Evolutionary conservation across 371 early-diverging fungal genomes (phyloP).

Genomic region (Circinella minor): DNA sequence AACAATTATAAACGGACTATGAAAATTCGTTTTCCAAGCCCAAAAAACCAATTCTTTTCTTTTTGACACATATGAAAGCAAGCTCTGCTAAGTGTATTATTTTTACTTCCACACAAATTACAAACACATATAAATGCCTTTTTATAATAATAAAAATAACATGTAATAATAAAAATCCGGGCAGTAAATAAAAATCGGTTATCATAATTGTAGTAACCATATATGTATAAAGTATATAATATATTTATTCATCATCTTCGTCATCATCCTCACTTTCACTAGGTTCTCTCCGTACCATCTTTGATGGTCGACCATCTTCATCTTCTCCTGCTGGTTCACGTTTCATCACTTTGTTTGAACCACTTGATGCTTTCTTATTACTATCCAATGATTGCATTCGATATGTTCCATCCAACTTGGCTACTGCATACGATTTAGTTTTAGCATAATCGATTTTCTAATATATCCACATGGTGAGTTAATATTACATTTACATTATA

Average conservation of each 20-base stretch:
- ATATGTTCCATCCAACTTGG: conserved; percentile 72
- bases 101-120: background rate
- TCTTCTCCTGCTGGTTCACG: conserved; percentile 25
- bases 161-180: too few species aligned
- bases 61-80: too few species aligned
- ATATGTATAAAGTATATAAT: too few species aligned
- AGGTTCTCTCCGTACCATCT: conserved; percentile 26
- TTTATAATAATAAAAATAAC: too few species aligned
- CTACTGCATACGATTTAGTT: conserved; percentile 77
- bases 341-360: conserved; percentile 21
- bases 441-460: conserved; percentile 82
- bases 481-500: too few species aligned
- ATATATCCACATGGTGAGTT: too few species aligned
- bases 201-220: too few species aligned
- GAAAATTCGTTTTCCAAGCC: background rate
- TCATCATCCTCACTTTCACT: conserved; percentile 30
- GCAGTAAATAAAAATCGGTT: too few species aligned
- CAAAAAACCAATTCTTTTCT: too few species aligned
- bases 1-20: background rate
- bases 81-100: too few species aligned
- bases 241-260: conserved; percentile 23
- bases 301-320: conserved; percentile 25
- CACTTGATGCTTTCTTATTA: conserved; percentile 14
- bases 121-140: background rate
- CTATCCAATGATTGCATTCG: conserved; percentile 32